Conservation (phyloP, 148 eudicot species). For the Rhododendron henanense region DNA sequence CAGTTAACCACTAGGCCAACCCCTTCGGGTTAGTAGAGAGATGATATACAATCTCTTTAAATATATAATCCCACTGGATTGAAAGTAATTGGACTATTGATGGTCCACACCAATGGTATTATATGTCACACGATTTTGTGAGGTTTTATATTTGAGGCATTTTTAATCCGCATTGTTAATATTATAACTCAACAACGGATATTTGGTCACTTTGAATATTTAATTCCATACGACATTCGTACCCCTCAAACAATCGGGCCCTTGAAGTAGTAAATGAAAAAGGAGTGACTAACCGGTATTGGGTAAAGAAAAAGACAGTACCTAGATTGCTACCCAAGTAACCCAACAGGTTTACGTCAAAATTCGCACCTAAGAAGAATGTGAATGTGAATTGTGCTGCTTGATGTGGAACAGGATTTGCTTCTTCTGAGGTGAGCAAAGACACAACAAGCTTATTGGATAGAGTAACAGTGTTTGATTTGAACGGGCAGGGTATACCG, state of each 20-base stretch:
- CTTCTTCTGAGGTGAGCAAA: constrained; percentile 22
- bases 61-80: neutral
- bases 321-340: neutral
- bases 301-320: neutral
- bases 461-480: constrained; percentile 56
- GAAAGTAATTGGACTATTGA: neutral
- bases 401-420: constrained; percentile 31
- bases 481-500: constrained; percentile 59
- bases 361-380: neutral
- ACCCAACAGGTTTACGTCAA: neutral
- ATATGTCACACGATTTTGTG: too few relatives aligned
- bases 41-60: neutral
- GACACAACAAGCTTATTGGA: constrained; percentile 41
- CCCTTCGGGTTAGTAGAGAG: neutral
- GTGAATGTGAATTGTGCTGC: neutral
- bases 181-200: too few relatives aligned
- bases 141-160: too few relatives aligned
- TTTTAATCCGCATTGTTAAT: too few relatives aligned
- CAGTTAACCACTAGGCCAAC: neutral
- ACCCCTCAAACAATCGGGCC: too few relatives aligned
- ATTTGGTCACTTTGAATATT: too few relatives aligned
- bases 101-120: too few relatives aligned
- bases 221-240: too few relatives aligned
- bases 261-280: too few relatives aligned
- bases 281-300: neutral